These are phyloP conservation scores for Starmerella stigmatis DNA, from an alignment of 805 yeast species.

Conservation along the genomic window DNA sequence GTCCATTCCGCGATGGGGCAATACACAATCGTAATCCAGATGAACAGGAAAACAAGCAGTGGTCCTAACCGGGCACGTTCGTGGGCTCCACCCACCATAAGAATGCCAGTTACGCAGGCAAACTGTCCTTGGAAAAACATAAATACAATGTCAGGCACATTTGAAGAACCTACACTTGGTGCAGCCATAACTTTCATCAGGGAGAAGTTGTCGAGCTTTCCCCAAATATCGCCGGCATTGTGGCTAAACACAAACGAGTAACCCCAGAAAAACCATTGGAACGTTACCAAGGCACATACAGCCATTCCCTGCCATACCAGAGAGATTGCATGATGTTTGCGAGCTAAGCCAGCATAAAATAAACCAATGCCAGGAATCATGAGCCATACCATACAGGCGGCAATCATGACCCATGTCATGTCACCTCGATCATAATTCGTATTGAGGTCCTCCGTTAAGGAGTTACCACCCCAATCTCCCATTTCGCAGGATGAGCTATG, in stretches of 20 bases:
- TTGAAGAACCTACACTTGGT: conserved; percentile 48
- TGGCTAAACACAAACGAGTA: conserved; percentile 80
- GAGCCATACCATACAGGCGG: conserved; percentile 80
- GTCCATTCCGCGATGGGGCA: conserved; percentile 96
- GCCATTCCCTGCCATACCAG: conserved; percentile 88
- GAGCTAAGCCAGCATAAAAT: conserved; percentile 81
- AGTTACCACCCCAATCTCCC: conserved; percentile 61
- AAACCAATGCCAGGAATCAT: conserved; percentile 96
- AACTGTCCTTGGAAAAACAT: conserved; percentile 95
- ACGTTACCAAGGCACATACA: conserved; percentile 69
- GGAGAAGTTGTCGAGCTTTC: conserved; percentile 71
- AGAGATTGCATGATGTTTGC: conserved; percentile 93
- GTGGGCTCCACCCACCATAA: conserved; percentile 96
- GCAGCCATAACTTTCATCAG: conserved; percentile 74
- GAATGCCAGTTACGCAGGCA: conserved; percentile 82
- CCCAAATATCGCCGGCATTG: conserved; percentile 58
- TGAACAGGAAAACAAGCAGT: conserved; percentile 85
- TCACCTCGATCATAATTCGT: conserved; percentile 51
- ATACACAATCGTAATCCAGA: conserved; percentile 93
- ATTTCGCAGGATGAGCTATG: conserved; percentile 30
- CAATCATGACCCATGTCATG: conserved; percentile 74
- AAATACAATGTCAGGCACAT: conserved; percentile 81
- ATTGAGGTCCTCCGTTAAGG: conserved; percentile 62
- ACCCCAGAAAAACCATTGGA: conserved; percentile 99
- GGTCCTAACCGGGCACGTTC: conserved; percentile 95